A percentile compares a stretch with the other conserved stretches of the same genome.
Conservation (phyloP, 78 protist species). For the Guillardia theta region DNA sequence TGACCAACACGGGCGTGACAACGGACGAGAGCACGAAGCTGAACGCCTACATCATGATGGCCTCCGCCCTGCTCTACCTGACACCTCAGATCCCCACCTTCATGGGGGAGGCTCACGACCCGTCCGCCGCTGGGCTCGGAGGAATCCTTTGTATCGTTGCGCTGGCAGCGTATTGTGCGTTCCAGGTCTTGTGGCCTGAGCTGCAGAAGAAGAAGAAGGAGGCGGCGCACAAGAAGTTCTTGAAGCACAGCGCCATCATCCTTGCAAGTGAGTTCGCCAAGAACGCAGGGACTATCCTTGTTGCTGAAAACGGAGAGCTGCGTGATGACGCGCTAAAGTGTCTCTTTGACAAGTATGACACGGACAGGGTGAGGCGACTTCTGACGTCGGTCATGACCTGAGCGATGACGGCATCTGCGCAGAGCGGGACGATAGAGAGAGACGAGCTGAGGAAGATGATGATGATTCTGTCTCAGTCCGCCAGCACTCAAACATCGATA, state of each 20-base stretch:
- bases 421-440: background rate
- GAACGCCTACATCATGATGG: constrained; percentile 39
- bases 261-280: background rate
- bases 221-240: background rate
- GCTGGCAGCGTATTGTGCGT: background rate
- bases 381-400: too few species aligned
- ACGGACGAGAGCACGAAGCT: background rate
- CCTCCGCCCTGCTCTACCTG: constrained; percentile 8
- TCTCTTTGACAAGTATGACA: background rate
- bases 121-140: background rate
- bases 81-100: constrained; percentile 4
- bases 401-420: too few species aligned
- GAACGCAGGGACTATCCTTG: background rate
- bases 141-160: background rate
- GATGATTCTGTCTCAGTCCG: background rate
- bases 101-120: background rate
- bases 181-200: constrained; percentile 6
- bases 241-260: background rate
- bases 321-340: background rate
- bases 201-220: constrained; percentile 17
- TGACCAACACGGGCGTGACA: background rate
- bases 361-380: too few species aligned
- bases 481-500: background rate
- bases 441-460: constrained; percentile 22
- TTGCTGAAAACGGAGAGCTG: background rate